These are phyloP conservation scores for Trichoderma virens DNA, from an alignment of 495 filamentous ascomycete genomes.

Conservation along the genomic window DNA sequence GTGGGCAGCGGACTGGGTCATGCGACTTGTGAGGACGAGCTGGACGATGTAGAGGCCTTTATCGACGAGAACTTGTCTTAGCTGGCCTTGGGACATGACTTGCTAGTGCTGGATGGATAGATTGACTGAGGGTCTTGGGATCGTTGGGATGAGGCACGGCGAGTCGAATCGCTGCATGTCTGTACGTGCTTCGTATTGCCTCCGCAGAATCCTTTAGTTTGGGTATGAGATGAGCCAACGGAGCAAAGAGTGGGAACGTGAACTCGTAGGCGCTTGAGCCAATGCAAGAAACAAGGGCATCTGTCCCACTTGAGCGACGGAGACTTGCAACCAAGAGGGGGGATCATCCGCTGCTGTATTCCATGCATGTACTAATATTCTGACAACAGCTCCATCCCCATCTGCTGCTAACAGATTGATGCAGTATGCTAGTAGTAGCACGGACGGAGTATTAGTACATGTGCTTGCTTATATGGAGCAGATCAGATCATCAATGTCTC, in stretches of 20 bases:
- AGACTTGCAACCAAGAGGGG: not conserved
- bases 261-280: not conserved
- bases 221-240: too few species aligned
- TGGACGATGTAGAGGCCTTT: conserved; percentile 72
- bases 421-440: too few species aligned
- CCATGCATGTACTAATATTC: too few species aligned
- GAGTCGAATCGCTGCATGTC: too few species aligned
- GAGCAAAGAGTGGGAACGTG: not conserved
- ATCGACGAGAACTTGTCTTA: conserved; percentile 45
- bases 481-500: too few species aligned
- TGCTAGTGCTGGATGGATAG: not conserved
- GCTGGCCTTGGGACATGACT: conserved; percentile 34
- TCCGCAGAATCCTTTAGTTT: too few species aligned
- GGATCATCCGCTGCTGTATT: conserved; percentile 3
- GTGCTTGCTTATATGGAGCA: too few species aligned
- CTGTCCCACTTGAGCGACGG: not conserved
- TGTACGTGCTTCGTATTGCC: too few species aligned
- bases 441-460: too few species aligned
- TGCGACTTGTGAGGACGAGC: conserved; percentile 64
- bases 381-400: too few species aligned
- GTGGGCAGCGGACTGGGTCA: conserved; percentile 57
- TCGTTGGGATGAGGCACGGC: not conserved
- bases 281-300: conserved; percentile 1
- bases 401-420: too few species aligned
- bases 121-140: not conserved